Base-by-base conservation (phyloP, 352 stramenopile species). In the Globisporangium barbulae region DNA sequence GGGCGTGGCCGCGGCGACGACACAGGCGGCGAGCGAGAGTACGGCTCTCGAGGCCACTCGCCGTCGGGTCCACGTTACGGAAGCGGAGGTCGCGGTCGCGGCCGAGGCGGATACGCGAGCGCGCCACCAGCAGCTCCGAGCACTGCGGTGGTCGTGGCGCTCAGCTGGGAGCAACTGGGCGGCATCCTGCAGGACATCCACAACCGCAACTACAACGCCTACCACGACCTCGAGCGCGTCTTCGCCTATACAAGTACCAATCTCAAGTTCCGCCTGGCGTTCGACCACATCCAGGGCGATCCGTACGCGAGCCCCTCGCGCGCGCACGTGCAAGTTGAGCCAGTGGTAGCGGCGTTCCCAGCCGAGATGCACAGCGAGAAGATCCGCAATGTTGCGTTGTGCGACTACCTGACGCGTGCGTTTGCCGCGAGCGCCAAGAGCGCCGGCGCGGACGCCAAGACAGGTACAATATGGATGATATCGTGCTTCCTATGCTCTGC, bases 211-310 rank as follows among this genome's bases (percentile, higher is more conserved):
- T 97, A 98, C 70, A 73, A 71, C 22, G 71, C 80, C 15, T 94
- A 94, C 63, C 89, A 94, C 72, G 78, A 85, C 48, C 76, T 97
- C 37, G 80, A 90, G 63, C 76, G 84, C 22, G 67, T 61, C 3
- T 91, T 88, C 56, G 42, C 63, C 55, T 86, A 71, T 56, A 70
- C 33, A 10, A 50, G 55, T 15, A 55, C 49, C 35, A 64, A 58
- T 2, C 59, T 91, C 15, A 33, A 19, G 22, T 98, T 98, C 71
- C 69, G 67, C 10, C 78, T 99, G 17, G 91, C 74, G 44, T 93
- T 98, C 53, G 93, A 97, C 70, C 84, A 96, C 65, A 92, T 98
- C 47, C 97, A 99, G 72, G 84, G 85, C 15, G 96, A 99, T 78
- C 91, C 97, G 19, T 99, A 97, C 76, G 97, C 97, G 33, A 91